phyloP scores from a whole-genome alignment of 257 asterid genomes.

The Cinchona pubescens region DNA sequence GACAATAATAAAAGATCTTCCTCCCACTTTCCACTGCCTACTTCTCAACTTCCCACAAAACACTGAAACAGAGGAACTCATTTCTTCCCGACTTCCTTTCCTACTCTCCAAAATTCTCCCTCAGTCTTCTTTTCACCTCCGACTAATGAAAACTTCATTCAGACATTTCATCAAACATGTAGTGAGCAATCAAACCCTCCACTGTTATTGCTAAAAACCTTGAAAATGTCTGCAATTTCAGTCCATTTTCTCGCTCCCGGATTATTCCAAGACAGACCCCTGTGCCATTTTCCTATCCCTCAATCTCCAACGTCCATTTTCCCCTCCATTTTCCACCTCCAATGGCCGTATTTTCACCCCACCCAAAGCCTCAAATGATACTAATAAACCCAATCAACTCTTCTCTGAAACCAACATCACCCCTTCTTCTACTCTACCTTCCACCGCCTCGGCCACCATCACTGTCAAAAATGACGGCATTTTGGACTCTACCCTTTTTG shows the following conservation, averaged over 20 bases:
- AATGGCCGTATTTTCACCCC: constrained; percentile 18
- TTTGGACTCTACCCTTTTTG: constrained; percentile 38
- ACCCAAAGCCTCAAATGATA: constrained; percentile 21
- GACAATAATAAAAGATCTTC: too few species aligned
- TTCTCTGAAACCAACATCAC: constrained; percentile 19
- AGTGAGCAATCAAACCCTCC: constrained; percentile 2
- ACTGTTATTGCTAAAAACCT: neutral
- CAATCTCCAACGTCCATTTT: constrained; percentile 15
- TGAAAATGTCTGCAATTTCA: constrained; percentile 31
- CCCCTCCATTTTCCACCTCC: constrained; percentile 20
- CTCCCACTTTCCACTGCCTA: too few species aligned
- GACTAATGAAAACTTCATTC: neutral
- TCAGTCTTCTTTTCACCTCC: neutral
- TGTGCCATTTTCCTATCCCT: constrained; percentile 10
- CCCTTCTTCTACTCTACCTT: neutral
- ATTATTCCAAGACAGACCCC: constrained; percentile 7
- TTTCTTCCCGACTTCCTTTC: too few species aligned
- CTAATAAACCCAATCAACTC: too few species aligned
- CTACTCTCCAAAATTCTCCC: too few species aligned
- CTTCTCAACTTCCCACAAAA: too few species aligned
- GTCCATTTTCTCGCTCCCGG: constrained; percentile 22
- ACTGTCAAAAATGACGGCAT: constrained; percentile 27
- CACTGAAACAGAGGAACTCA: too few species aligned
- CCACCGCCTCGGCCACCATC: constrained; percentile 17
- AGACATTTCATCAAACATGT: neutral